Base-by-base conservation (phyloP, 306 rosid genomes). In the Pyrus pyrifolia region DNA sequence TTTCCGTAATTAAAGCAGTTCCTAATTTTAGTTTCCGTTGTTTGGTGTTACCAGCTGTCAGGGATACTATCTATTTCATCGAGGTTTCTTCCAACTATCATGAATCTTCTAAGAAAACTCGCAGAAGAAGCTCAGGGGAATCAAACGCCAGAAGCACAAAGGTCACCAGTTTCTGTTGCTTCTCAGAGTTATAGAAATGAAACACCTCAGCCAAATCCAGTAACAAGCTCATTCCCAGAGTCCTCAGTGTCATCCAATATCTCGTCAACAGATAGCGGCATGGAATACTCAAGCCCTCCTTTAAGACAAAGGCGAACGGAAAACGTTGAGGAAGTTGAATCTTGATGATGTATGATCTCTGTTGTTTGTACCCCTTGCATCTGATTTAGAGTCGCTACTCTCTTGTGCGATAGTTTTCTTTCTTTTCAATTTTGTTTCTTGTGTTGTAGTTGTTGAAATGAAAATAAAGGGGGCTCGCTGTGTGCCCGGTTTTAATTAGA, bases 101-200 rank as follows among this genome's bases (percentile, higher is more conserved):
- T 91, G 90, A 89, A 91, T 88, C 89, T 94, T 75, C 76, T 94
- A 66, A 86, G 79, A 80, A 89, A 88, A 70, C 91, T 94, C 17
- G 89, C 94, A 4, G 97, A 94, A 86, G 89, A 86, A 86, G 93
- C 89, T 74, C 92, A 88, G 73, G 96, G 89, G 14, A 49, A 75
- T 75, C 66, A 85, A 73, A 65, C 77, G 33, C 76, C 89, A 21
- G 76, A 82, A 76, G 81, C 80, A 68, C 53, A 83, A 55, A 60
- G 80, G 70, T 73, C 83, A 6, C 79, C 89, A 33, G 75, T 71
- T 46, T 76, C 83, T 55, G 19, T 71, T 51, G 61, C 74, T 71
- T 33, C 89, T 69, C 92, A 86, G 82, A 63, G 78, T 76, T 79
- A 33, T 73, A 81, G 88, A 79, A 83, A 79, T 79, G 85, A 87